Conservation (phyloP, 2,329 filamentous ascomycete genomes). For the Paecilomyces sp. region DNA sequence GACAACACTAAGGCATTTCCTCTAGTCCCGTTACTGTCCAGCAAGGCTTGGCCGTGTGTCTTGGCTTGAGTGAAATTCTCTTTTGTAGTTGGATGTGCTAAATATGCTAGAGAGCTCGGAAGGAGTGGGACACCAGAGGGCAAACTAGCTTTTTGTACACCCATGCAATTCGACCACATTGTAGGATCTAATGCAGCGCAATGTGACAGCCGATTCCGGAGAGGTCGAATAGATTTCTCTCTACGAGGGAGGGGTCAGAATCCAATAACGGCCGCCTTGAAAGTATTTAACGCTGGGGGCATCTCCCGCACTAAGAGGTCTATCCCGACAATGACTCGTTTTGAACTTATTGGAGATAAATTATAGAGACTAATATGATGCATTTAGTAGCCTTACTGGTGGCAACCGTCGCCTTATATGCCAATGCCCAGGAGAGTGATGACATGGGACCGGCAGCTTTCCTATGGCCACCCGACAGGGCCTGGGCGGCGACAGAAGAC, state of each 20-base stretch:
- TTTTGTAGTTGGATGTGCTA: not conserved
- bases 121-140: not conserved
- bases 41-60: too few species aligned
- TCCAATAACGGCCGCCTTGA: not conserved
- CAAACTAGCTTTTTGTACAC: not conserved
- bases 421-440: conserved; percentile 11
- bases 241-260: not conserved
- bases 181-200: not conserved
- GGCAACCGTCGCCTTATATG: conserved; percentile 5
- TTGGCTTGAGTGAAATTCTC: too few species aligned
- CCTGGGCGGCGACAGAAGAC: conserved; percentile 49
- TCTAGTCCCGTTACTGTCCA: not conserved
- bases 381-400: not conserved
- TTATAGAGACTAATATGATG: not conserved
- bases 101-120: not conserved
- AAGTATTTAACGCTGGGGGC: not conserved
- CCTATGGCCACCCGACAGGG: conserved; percentile 53
- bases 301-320: not conserved
- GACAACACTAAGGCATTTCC: not conserved
- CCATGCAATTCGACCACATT: not conserved
- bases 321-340: not conserved
- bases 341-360: not conserved
- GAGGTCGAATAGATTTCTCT: not conserved
- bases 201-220: not conserved
- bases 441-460: conserved; percentile 53